phyloP scores from a whole-genome alignment of 345 rosid genomes.

The Gossypium turneri region DNA sequence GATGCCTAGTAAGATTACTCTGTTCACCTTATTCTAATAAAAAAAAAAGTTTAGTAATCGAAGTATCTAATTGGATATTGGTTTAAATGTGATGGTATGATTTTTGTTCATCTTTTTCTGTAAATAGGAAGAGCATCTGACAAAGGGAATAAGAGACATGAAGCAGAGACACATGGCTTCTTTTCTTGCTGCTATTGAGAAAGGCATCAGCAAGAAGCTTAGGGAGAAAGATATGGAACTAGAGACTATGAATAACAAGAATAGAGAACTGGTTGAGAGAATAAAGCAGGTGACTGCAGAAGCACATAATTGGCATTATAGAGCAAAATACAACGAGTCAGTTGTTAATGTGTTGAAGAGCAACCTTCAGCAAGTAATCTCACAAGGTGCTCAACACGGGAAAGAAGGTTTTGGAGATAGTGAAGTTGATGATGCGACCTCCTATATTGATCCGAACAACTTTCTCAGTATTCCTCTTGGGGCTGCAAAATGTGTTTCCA shows the following conservation, averaged over 20 bases:
- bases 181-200: constrained; percentile 64
- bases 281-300: constrained; percentile 63
- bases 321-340: constrained; percentile 68
- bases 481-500: constrained; percentile 19
- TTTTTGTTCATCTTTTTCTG: not conserved
- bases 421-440: constrained; percentile 71
- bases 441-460: constrained; percentile 48
- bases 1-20: not conserved
- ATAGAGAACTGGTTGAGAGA: constrained; percentile 62
- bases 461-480: constrained; percentile 30
- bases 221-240: constrained; percentile 72
- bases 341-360: constrained; percentile 57
- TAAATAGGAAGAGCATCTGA: constrained; percentile 56
- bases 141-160: constrained; percentile 63
- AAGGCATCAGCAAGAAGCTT: constrained; percentile 57
- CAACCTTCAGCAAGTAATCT: constrained; percentile 69
- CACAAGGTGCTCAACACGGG: constrained; percentile 65
- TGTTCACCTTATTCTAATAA: not conserved
- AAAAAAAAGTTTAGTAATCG: not conserved
- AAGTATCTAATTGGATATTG: not conserved
- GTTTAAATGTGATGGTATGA: not conserved
- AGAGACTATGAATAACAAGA: constrained; percentile 64
- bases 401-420: constrained; percentile 91
- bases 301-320: constrained; percentile 70
- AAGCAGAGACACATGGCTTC: constrained; percentile 63